A percentile compares a stretch with the other conserved stretches of the same genome.
Evolutionary conservation across 768 basidiomycete species (phyloP).

Genomic region (Ramaria rubella): DNA sequence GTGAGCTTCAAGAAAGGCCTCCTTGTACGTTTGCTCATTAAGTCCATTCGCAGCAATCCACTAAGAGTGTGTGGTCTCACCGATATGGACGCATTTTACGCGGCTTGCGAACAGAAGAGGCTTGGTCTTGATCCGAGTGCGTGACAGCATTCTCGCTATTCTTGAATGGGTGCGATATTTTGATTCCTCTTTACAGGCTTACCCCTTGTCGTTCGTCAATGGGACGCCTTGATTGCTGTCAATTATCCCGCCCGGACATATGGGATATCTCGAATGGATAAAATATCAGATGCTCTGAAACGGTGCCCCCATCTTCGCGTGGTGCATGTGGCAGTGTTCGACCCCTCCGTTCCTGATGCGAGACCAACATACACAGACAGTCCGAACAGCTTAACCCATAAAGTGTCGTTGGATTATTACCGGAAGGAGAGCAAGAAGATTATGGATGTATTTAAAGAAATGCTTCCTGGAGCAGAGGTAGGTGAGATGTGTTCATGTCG

Average conservation of each 20-base stretch:
- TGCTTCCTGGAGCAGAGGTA: slow-evolving; percentile 72
- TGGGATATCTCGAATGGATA: slow-evolving; percentile 90
- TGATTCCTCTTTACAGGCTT: slow-evolving; percentile 26
- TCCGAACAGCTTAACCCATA: slow-evolving; percentile 84
- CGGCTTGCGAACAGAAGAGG: slow-evolving; percentile 79
- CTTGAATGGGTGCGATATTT: slow-evolving; percentile 19
- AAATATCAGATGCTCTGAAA: slow-evolving; percentile 64
- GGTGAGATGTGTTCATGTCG: slow-evolving; percentile 39
- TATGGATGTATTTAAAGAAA: slow-evolving; percentile 71
- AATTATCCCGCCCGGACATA: slow-evolving; percentile 92
- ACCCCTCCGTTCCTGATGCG: slow-evolving; percentile 12
- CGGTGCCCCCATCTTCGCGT: slow-evolving; percentile 78
- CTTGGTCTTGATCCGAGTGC: slow-evolving; percentile 49
- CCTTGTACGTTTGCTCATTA: neutral
- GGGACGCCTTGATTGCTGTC: slow-evolving; percentile 87
- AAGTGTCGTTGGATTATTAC: slow-evolving; percentile 93
- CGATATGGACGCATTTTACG: slow-evolving; percentile 85
- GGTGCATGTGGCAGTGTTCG: slow-evolving; percentile 94
- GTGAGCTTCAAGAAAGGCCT: slow-evolving; percentile 22
- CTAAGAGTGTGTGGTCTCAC: slow-evolving; percentile 83
- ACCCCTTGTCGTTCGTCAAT: slow-evolving; percentile 81
- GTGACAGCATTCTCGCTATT: slow-evolving; percentile 16
- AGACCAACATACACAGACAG: slow-evolving; percentile 93
- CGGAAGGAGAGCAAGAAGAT: slow-evolving; percentile 87
- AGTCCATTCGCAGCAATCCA: slow-evolving; percentile 39